Percentiles rank a stretch among this genome's conserved stretches.
These are phyloP conservation scores for Brassica hybrid DNA, from an alignment of 441 rosid species.

Conservation along the genomic window DNA sequence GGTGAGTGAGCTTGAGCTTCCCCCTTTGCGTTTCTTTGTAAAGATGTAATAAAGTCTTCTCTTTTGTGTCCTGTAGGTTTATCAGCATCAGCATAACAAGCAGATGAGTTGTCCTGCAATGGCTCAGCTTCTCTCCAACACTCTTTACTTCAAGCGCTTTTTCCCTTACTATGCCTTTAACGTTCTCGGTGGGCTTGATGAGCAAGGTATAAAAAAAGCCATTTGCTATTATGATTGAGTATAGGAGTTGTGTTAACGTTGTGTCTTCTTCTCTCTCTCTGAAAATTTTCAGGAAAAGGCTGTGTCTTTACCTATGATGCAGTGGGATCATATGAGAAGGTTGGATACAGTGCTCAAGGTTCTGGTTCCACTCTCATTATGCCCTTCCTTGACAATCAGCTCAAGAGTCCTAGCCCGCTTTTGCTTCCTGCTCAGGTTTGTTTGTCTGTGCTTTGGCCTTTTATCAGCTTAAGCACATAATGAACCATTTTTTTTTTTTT, in stretches of 20 bases:
- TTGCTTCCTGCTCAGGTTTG: slow-evolving; percentile 65
- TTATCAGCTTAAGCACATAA: background rate
- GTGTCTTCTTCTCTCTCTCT: background rate
- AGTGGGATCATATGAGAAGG: slow-evolving; percentile 96
- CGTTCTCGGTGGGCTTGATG: slow-evolving; percentile 93
- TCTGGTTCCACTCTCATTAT: slow-evolving; percentile 89
- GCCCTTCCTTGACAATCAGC: slow-evolving; percentile 96
- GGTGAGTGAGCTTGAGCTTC: slow-evolving; percentile 54
- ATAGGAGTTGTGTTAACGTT: background rate
- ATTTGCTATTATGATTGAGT: background rate
- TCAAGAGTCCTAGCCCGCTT: slow-evolving; percentile 97
- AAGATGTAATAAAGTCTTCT: slow-evolving; percentile 6
- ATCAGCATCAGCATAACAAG: slow-evolving; percentile 98
- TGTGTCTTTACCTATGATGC: slow-evolving; percentile 97
- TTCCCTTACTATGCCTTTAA: slow-evolving; percentile 96
- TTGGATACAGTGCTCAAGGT: slow-evolving; percentile 95
- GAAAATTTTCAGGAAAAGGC: slow-evolving; percentile 43
- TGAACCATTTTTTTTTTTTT: background rate
- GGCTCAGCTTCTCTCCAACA: slow-evolving; percentile 94
- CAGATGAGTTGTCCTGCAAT: slow-evolving; percentile 97
- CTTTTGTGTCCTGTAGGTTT: slow-evolving; percentile 46
- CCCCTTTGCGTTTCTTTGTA: slow-evolving; percentile 16
- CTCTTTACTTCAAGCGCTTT: slow-evolving; percentile 95
- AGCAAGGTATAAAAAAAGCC: slow-evolving; percentile 57
- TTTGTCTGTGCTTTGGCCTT: background rate